Conservation (phyloP, 148 eudicot species). For the Suaeda aralocaspica region DNA sequence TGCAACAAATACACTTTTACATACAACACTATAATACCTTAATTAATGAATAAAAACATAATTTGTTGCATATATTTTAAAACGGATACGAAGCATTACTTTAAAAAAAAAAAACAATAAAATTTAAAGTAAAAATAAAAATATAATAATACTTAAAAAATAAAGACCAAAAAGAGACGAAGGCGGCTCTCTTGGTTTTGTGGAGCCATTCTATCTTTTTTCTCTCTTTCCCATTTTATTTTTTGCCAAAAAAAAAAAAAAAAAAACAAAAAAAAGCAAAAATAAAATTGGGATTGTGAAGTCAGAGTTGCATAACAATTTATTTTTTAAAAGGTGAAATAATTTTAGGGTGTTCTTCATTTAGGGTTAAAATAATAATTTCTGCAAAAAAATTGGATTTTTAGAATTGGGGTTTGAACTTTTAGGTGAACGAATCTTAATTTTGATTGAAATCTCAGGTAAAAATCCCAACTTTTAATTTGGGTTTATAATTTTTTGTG, state of each 20-base stretch:
- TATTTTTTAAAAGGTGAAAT: not conserved
- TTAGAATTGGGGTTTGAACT: constrained; percentile 14
- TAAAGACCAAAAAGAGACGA: not conserved
- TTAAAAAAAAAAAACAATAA: too few relatives aligned
- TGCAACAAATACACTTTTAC: too few relatives aligned
- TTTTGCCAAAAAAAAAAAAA: not conserved
- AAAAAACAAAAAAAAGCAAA: too few relatives aligned
- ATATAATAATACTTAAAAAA: not conserved
- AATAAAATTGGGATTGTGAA: not conserved
- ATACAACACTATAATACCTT: too few relatives aligned
- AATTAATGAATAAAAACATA: too few relatives aligned
- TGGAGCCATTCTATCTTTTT: constrained; percentile 18
- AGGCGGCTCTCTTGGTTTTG: constrained; percentile 31
- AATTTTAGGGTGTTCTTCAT: not conserved
- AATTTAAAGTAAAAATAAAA: too few relatives aligned
- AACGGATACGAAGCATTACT: too few relatives aligned
- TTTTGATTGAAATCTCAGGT: constrained; percentile 22
- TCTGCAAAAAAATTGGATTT: constrained; percentile 3
- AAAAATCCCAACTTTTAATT: constrained; percentile 20
- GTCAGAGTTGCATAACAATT: constrained; percentile 4
- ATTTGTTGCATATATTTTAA: too few relatives aligned
- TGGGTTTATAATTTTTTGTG: not conserved
- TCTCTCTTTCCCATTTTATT: not conserved
- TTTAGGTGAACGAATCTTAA: not conserved
- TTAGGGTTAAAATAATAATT: not conserved